These are phyloP conservation scores for Lecanicillium sp. DNA, from an alignment of 2,329 filamentous ascomycete species.

Conservation along the genomic window DNA sequence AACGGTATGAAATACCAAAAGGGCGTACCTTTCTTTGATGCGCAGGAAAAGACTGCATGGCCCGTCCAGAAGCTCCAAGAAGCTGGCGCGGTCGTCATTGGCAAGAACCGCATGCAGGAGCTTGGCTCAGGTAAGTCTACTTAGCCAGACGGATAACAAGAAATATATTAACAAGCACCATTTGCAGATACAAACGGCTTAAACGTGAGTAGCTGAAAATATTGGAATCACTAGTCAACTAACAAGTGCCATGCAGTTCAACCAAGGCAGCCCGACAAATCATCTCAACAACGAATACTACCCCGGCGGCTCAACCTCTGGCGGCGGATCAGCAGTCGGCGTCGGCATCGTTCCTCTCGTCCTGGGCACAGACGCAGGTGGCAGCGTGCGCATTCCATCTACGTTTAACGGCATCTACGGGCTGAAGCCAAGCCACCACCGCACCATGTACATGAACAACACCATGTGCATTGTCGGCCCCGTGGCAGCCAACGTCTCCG, in stretches of 20 bases:
- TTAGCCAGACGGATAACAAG: slow-evolving; percentile 11
- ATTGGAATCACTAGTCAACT: slow-evolving; percentile 5
- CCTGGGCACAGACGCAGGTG: slow-evolving; percentile 68
- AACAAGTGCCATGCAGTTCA: slow-evolving; percentile 25
- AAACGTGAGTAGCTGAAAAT: slow-evolving; percentile 42
- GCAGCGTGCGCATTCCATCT: slow-evolving; percentile 65
- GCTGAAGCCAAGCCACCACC: slow-evolving; percentile 69
- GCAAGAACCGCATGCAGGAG: slow-evolving; percentile 75
- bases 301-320: slow-evolving; percentile 73
- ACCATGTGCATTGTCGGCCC: slow-evolving; percentile 61
- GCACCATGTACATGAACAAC: slow-evolving; percentile 48
- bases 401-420: slow-evolving; percentile 75
- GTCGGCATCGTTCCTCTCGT: slow-evolving; percentile 67
- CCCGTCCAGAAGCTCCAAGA: slow-evolving; percentile 64
- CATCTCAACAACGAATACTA: slow-evolving; percentile 72
- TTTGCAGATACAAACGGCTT: slow-evolving; percentile 67
- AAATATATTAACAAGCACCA: slow-evolving; percentile 1
- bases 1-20: slow-evolving; percentile 56
- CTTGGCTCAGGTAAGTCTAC: slow-evolving; percentile 54
- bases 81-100: slow-evolving; percentile 66
- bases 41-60: slow-evolving; percentile 53
- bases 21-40: slow-evolving; percentile 39
- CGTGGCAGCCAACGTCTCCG: slow-evolving; percentile 65
- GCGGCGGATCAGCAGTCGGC: slow-evolving; percentile 61
- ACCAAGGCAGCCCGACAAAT: slow-evolving; percentile 66